Conservation (phyloP, 202 grass and related monocot species). For the Schoenoplectus tabernaemontani region DNA sequence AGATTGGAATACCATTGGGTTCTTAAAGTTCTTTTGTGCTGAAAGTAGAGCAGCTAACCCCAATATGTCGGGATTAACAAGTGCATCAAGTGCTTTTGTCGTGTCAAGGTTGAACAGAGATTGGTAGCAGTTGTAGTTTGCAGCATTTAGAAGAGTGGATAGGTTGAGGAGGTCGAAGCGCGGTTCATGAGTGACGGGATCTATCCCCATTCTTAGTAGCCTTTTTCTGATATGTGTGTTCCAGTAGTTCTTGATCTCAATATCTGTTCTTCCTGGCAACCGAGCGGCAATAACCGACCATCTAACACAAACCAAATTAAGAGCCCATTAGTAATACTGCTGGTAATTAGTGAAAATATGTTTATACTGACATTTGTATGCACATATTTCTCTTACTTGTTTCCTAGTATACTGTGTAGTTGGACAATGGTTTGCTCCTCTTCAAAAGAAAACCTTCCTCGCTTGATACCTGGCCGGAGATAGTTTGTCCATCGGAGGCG, state of each 20-base stretch:
- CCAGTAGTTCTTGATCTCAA: constrained; percentile 99
- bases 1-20: background rate
- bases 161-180: constrained; percentile 84
- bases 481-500: constrained; percentile 96
- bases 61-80: constrained; percentile 57
- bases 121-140: constrained; percentile 40
- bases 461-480: constrained; percentile 85
- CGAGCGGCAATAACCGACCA: constrained; percentile 95
- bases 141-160: constrained; percentile 48
- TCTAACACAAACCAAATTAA: constrained; percentile 28
- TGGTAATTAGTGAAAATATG: background rate
- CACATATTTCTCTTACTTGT: constrained; percentile 56
- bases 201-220: constrained; percentile 68
- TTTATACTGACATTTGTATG: background rate
- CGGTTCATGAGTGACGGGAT: constrained; percentile 77
- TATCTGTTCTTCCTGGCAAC: constrained; percentile 88
- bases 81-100: constrained; percentile 51
- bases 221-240: constrained; percentile 97
- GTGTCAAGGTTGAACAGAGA: constrained; percentile 55
- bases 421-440: constrained; percentile 96
- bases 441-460: constrained; percentile 93
- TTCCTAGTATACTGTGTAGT: constrained; percentile 82
- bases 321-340: background rate
- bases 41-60: constrained; percentile 39
- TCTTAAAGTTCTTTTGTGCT: background rate